Evolutionary conservation across 139 green algal genomes (phyloP), one percentile per base, ranked within the genome.

Genomic region (Coccomyxa sp.): DNA sequence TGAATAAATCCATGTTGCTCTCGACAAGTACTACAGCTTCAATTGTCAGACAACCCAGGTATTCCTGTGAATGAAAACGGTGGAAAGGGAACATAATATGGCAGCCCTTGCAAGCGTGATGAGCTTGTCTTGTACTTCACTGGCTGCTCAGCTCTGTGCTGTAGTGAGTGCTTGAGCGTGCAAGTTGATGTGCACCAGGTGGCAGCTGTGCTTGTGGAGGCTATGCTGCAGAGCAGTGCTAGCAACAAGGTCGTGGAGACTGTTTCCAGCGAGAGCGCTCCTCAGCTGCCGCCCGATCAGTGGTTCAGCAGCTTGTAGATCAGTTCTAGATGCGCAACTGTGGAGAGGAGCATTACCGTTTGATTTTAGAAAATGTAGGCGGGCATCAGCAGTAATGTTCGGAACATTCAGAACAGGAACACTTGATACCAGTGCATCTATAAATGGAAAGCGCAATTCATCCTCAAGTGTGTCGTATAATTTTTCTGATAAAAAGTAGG

Each of bases 191-290:
- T 21, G 74, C 11, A 78, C 23, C 87, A 94, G 91, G 90, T 95
- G 74, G 91, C 91, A 58, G 88, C 92, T 57, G 88, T 94, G 51
- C 88, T 87, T 51, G 86, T 93, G 59, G 91, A 93, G 77, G 89
- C 92, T 10, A 86, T 94, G 71, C 57, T 81, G 11, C 88, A 92
- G 76, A 32, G 58, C 13, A 58, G 58, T 25, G 92, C 91, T 11
- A 77, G 27, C 15, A 87, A 91, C 81, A 92, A 92, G 77, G 91
- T 95, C 57, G 90, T 95, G 63, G 92, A 95, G 85, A 86, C 94
- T 57, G 87, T 95, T 30, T 89, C 90, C n/a, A 58, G 74, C 74
- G 79, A 84, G 25, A 28, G 83, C 57, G 79, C 58, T 4, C 67
- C 67, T 27, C 16, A 81, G 58, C 51, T 57, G 13, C 28, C 67